phyloP scores from a whole-genome alignment of 148 eudicot genomes.

The Selenicereus undatus region DNA sequence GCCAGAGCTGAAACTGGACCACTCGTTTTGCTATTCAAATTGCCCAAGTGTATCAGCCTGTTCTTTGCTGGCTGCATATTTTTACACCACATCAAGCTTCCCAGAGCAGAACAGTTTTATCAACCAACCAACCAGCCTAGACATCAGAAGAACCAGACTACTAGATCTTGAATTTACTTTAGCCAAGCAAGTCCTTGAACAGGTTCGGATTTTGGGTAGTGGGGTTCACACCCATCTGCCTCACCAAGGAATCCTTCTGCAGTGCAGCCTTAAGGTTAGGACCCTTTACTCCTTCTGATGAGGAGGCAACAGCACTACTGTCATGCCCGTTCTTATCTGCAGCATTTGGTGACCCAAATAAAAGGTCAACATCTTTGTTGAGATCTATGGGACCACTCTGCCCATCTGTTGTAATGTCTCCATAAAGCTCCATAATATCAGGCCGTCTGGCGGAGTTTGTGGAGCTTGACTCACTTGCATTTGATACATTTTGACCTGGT shows the following conservation, averaged over 20 bases:
- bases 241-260: constrained; percentile 78
- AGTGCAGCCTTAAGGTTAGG: constrained; percentile 61
- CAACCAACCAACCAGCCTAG: not conserved
- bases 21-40: not conserved
- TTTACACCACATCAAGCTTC: not conserved
- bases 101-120: not conserved
- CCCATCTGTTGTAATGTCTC: constrained; percentile 37
- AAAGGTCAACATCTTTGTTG: constrained; percentile 17
- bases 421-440: constrained; percentile 52
- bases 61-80: not conserved
- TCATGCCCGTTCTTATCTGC: constrained; percentile 26
- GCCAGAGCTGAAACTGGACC: not conserved
- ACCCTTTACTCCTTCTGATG: constrained; percentile 52
- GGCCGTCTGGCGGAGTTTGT: constrained; percentile 32
- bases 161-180: constrained; percentile 10
- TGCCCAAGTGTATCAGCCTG: not conserved
- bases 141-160: not conserved
- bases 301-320: constrained; percentile 15
- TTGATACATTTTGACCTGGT: constrained; percentile 29
- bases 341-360: constrained; percentile 32
- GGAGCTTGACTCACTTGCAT: constrained; percentile 31
- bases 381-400: constrained; percentile 6
- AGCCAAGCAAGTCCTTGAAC: constrained; percentile 84
- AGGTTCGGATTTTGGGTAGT: constrained; percentile 75
- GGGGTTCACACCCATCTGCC: constrained; percentile 90